A percentile compares a stretch with the other conserved stretches of the same genome.
Conservation (phyloP, 306 rosid species). For the Rosa rugosa region DNA sequence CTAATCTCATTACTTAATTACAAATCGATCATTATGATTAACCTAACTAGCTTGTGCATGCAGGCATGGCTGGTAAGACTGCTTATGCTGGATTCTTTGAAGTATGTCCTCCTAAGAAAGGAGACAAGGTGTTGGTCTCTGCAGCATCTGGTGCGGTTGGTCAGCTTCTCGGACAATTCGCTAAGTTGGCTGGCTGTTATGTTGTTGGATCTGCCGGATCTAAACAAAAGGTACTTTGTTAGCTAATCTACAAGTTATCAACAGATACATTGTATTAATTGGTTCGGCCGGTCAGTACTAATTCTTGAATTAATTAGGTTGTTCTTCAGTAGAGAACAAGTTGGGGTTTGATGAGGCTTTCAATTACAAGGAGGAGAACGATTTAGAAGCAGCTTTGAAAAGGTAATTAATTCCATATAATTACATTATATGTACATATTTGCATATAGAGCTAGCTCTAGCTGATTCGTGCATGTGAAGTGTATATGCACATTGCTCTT, state of each 20-base stretch:
- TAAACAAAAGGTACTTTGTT: slow-evolving; percentile 38
- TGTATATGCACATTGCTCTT: neutral
- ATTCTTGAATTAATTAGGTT: neutral
- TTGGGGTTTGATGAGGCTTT: slow-evolving; percentile 31
- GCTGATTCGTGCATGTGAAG: too few species aligned
- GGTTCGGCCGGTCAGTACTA: neutral
- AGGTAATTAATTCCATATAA: neutral
- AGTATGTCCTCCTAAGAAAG: slow-evolving; percentile 50
- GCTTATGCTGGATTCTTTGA: slow-evolving; percentile 33
- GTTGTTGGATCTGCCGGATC: slow-evolving; percentile 60
- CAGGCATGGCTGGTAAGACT: slow-evolving; percentile 58
- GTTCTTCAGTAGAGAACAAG: slow-evolving; percentile 23
- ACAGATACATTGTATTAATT: neutral
- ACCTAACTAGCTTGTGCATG: neutral
- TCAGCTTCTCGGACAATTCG: slow-evolving; percentile 36
- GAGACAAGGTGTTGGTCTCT: slow-evolving; percentile 53
- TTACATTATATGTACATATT: too few species aligned
- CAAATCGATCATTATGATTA: neutral
- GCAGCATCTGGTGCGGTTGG: slow-evolving; percentile 45
- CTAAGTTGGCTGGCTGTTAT: slow-evolving; percentile 58
- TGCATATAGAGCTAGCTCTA: too few species aligned
- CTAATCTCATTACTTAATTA: neutral
- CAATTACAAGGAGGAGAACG: slow-evolving; percentile 36
- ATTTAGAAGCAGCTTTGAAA: slow-evolving; percentile 25
- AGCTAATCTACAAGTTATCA: neutral